Base-by-base conservation (phyloP, 2,329 filamentous ascomycete species). In the Sarocladium strictum region DNA sequence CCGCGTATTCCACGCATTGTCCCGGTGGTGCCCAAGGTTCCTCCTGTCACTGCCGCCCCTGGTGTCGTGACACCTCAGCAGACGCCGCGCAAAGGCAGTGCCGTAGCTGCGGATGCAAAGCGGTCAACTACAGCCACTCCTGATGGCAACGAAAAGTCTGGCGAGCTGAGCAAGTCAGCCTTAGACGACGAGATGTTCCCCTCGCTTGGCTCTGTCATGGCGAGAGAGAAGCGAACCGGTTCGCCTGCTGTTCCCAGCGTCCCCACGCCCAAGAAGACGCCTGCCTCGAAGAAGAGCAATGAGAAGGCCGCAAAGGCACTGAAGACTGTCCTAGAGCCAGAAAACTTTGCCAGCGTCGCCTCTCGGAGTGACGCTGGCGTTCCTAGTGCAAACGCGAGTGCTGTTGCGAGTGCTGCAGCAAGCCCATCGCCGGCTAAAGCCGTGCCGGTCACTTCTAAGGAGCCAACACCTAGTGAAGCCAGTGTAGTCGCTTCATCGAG, bases 131-230 rank as follows among this genome's bases (percentile, higher is more conserved):
- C 21, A 2, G 33, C 21, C 27, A 32, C 47, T 5, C 47, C 27
- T 6, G 47, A 23, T 17, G 17, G 5, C 23, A 29, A n/a, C 14
- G n/a, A 6, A 4, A 35, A 51, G 23, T 3, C 61, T 57, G 53
- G 60, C 32, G 21, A 38, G 53, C 45, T 49, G 55, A 29, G 7
- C 23, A 47, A 23, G 24, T 47, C 43, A 37, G 57, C 77, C 27
- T 65, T 84, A 43, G 76, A 83, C 56, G 79, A 84, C 23, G 81
- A 85, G 60, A 83, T 86, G 59, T 86, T 85, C 60, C 84, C 84
- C 11, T 77, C 81, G 2, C 69, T 86, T 5, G 74, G 79, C 57
- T 70, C 77, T 10, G 67, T 73, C 21, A 77, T 74, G 57, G 56
- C 9, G 65, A 67, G 41, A 69, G 72, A 35, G 47, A 60, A 21